These are phyloP conservation scores for Saccharum hybrid DNA, from an alignment of 202 grass and related monocot species.

Conservation along the genomic window DNA sequence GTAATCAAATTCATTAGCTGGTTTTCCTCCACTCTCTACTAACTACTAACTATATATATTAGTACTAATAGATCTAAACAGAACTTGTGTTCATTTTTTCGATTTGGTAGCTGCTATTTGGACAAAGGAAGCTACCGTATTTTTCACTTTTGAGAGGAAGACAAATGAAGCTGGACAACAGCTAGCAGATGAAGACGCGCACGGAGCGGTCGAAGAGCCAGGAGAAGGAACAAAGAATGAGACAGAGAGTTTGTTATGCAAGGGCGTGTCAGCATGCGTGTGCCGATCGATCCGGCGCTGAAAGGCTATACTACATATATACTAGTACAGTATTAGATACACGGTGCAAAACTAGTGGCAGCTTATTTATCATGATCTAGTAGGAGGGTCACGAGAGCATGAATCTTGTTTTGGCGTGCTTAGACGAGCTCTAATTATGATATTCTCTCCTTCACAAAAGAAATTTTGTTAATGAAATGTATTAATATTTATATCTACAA, in stretches of 20 bases:
- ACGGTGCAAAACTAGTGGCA: background rate
- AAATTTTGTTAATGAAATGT: no score
- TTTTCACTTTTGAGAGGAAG: background rate
- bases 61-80: no score
- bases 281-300: background rate
- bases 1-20: no score
- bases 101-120: background rate
- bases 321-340: background rate
- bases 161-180: conserved; percentile 3
- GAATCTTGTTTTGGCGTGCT: background rate
- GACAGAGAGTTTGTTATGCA: conserved; percentile 11
- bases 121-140: background rate
- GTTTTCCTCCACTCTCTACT: no score
- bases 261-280: background rate
- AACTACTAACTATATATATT: no score
- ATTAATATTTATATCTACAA: no score
- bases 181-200: background rate
- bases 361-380: background rate
- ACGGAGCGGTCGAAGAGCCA: background rate
- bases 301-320: background rate
- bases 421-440: background rate
- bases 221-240: conserved; percentile 1
- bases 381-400: background rate
- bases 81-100: no score
- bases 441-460: no score